phyloP scores from a whole-genome alignment of 768 basidiomycete species.

The Tulasnella sp. region DNA sequence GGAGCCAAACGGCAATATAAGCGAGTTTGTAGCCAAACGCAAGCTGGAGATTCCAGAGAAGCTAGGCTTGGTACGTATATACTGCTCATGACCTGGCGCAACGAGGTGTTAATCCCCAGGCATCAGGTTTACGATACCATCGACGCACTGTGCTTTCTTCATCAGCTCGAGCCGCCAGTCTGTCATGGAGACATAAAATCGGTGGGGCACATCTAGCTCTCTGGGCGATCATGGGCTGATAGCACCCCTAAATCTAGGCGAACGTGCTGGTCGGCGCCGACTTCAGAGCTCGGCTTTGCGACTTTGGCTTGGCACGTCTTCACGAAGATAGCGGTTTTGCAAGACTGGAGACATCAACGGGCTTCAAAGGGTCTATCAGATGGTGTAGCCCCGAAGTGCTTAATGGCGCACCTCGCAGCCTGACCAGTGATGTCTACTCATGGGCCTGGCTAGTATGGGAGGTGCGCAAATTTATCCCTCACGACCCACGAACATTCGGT shows the following conservation, averaged over 20 bases:
- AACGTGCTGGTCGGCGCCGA: not conserved
- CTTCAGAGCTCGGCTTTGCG: not conserved
- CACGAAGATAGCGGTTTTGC: not conserved
- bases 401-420: not conserved
- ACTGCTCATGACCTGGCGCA: not conserved
- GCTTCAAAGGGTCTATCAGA: not conserved
- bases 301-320: not conserved
- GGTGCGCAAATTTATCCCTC: not conserved
- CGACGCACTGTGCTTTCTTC: not conserved
- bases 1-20: not conserved
- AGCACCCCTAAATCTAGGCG: not conserved
- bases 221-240: not conserved
- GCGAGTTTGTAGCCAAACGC: not conserved
- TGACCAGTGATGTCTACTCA: not conserved
- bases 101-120: no score
- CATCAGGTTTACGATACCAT: not conserved
- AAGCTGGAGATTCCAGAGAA: not conserved
- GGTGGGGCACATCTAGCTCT: not conserved
- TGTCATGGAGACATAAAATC: constrained; percentile 2
- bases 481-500: not conserved
- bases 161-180: not conserved
- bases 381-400: constrained; percentile 2
- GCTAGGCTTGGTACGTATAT: not conserved
- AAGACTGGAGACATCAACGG: not conserved
- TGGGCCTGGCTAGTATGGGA: not conserved